Base-by-base conservation (phyloP, 2,329 filamentous ascomycete species). In the Neopestalotiopsis sp. region DNA sequence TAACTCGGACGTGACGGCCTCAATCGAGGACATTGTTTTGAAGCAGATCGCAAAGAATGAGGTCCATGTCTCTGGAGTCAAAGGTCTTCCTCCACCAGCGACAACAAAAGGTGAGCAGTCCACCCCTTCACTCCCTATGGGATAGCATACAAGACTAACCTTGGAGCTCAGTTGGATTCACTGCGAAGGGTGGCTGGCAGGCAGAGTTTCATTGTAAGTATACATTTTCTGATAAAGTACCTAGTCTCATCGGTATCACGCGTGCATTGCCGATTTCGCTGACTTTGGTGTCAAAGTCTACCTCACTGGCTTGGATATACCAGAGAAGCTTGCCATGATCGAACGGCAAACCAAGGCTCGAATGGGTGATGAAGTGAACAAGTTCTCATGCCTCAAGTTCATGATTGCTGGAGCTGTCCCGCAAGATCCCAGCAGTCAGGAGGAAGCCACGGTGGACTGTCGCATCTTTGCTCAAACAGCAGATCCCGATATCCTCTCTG, bases 1-100 rank as follows among this genome's bases (percentile, higher is more conserved):
- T 13, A 84, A 85, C 34, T 81, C 80, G 0, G 83, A 85, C 66
- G 81, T 84, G 0, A 81, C 80, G 12, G 82, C 81, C 0, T 65
- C 77, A 63, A 73, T 79, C 20, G 71, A 71, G 6, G 70, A 78
- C 61, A 69, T 81, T 13, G 61, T 67, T 13, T 73, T 81, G 64
- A 75, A 86, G 71, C 83, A 87, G 79, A 58, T 71, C 78, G 32
- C 75, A 69, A 10, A 78, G 75, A 13, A 76, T 67, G 70, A 70
- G 10, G 73, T 75, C 13, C 72, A 71, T n/a, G 74, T 81, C 12
- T 74, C 73, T 2, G 78, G 79, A 4, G 76, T 81, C 68, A 78
- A 78, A 70, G 79, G 77, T 10, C 68, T 73, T 20, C 76, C 76
- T 6, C 71, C 70, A 24, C 68, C 71, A 12, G 64, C 66, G 32